Percentiles rank a stretch among this genome's conserved stretches.
Conservation (phyloP, 495 filamentous ascomycete species). For the Talaromyces wortmannii region DNA sequence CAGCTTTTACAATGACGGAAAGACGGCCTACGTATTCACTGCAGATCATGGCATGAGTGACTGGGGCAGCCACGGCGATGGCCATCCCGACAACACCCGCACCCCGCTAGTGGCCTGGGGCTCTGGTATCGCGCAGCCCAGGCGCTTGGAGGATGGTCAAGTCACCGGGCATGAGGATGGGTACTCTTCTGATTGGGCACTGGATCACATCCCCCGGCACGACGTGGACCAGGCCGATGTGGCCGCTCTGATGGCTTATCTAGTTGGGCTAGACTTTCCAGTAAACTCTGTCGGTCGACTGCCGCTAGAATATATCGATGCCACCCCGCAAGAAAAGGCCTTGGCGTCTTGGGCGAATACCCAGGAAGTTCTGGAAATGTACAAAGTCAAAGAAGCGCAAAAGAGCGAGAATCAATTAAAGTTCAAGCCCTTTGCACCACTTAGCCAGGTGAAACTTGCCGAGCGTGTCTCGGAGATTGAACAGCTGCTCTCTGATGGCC, state of each 20-base stretch:
- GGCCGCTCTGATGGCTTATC: slow-evolving; percentile 92
- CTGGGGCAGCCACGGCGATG: slow-evolving; percentile 95
- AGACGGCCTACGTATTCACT: slow-evolving; percentile 95
- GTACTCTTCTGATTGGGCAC: slow-evolving; percentile 83
- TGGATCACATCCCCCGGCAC: slow-evolving; percentile 73
- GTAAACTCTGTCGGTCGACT: slow-evolving; percentile 96
- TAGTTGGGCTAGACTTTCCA: slow-evolving; percentile 85
- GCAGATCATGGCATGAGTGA: slow-evolving; percentile 99
- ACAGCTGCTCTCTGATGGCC: slow-evolving; percentile 55
- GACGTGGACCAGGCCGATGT: slow-evolving; percentile 95
- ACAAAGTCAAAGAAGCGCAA: slow-evolving; percentile 85
- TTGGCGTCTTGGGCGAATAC: slow-evolving; percentile 83
- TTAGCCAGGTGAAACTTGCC: slow-evolving; percentile 55
- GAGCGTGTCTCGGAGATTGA: slow-evolving; percentile 64
- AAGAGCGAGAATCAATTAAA: slow-evolving; percentile 69
- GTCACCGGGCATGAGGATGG: slow-evolving; percentile 84
- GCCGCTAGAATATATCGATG: slow-evolving; percentile 74
- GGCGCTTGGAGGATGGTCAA: slow-evolving; percentile 39
- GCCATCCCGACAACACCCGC: slow-evolving; percentile 94
- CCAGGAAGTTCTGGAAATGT: slow-evolving; percentile 90
- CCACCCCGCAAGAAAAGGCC: slow-evolving; percentile 67
- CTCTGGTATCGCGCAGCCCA: slow-evolving; percentile 78
- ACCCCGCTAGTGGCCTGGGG: slow-evolving; percentile 95
- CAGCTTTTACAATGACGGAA: slow-evolving; percentile 84
- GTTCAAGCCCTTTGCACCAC: slow-evolving; percentile 63